Conservation (phyloP, 495 filamentous ascomycete species). For the Penicillium egyptiacum region DNA sequence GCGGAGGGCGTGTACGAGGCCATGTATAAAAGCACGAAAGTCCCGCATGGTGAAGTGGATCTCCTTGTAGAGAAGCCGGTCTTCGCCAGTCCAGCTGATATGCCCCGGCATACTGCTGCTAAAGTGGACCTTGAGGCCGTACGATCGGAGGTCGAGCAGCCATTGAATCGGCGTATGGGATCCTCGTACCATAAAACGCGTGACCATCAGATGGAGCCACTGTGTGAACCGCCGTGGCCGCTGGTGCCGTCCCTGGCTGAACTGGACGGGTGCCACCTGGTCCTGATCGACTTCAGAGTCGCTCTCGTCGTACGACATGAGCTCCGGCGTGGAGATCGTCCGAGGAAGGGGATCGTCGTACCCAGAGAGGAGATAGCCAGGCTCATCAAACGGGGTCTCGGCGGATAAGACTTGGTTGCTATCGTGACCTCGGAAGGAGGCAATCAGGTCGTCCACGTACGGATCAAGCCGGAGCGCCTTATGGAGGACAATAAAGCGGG, state of each 20-base stretch:
- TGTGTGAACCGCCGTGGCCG: not conserved
- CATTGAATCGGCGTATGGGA: slow-evolving; percentile 12
- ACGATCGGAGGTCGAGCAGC: slow-evolving; percentile 29
- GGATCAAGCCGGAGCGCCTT: slow-evolving; percentile 15
- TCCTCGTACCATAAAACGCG: slow-evolving; percentile 14
- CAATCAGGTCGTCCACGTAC: not conserved
- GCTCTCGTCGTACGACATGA: not conserved
- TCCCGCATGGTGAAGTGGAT: slow-evolving; percentile 14
- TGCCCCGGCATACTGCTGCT: slow-evolving; percentile 17
- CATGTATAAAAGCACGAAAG: slow-evolving; percentile 14
- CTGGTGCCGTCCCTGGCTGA: not conserved
- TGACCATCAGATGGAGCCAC: slow-evolving; percentile 6
- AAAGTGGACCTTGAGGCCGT: slow-evolving; percentile 35
- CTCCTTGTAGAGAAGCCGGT: slow-evolving; percentile 14
- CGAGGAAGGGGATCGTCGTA: not conserved
- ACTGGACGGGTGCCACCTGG: not conserved
- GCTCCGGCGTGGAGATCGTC: not conserved
- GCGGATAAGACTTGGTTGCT: not conserved
- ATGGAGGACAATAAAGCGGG: slow-evolving; percentile 10
- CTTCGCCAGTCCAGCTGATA: slow-evolving; percentile 9
- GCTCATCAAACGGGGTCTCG: not conserved
- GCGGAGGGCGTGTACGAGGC: not conserved
- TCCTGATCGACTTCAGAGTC: not conserved
- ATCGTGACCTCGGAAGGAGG: not conserved
- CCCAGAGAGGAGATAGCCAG: not conserved